Evolutionary conservation across 192 early-diverging fungal genomes (phyloP).

Genomic region (Coemansia sp.): DNA sequence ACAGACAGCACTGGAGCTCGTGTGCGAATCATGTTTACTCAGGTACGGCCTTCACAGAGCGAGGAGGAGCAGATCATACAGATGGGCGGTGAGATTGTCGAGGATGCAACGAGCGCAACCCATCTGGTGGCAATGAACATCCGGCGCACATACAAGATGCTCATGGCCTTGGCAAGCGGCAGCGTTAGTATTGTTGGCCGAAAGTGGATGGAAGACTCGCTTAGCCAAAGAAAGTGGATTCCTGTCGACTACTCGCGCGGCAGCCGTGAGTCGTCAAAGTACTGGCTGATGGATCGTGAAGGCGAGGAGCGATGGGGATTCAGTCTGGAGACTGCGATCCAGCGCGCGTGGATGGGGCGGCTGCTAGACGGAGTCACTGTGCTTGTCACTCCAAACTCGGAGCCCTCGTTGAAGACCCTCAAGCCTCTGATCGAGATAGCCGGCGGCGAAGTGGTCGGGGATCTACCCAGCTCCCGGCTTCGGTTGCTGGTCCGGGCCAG

Average conservation of each 20-base stretch:
- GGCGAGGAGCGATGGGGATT: constrained; percentile 36
- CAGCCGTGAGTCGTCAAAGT: constrained; percentile 11
- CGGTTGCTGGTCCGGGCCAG: constrained; percentile 23
- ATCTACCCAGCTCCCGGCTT: constrained; percentile 19
- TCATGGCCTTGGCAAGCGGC: constrained; percentile 42
- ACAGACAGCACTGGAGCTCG: neutral
- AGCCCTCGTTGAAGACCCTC: constrained; percentile 27
- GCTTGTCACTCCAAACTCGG: constrained; percentile 32
- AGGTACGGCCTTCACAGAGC: constrained; percentile 32
- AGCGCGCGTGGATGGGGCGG: constrained; percentile 19
- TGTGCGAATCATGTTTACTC: constrained; percentile 55
- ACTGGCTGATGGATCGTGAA: constrained; percentile 23
- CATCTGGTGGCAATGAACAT: constrained; percentile 59
- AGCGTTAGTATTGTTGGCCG: constrained; percentile 30
- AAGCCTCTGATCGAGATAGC: constrained; percentile 38
- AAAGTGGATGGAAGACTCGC: constrained; percentile 42
- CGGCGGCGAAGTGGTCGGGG: constrained; percentile 37
- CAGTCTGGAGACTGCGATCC: constrained; percentile 25
- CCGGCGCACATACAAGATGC: constrained; percentile 62
- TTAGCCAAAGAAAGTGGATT: constrained; percentile 37
- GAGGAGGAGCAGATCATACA: constrained; percentile 50
- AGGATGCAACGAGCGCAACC: constrained; percentile 53
- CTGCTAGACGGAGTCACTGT: constrained; percentile 44
- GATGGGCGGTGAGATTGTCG: constrained; percentile 58
- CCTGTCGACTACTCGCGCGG: constrained; percentile 11